Evolutionary conservation across 2,329 filamentous ascomycete species (phyloP).

Genomic region (Pseudonectria foliicola): DNA sequence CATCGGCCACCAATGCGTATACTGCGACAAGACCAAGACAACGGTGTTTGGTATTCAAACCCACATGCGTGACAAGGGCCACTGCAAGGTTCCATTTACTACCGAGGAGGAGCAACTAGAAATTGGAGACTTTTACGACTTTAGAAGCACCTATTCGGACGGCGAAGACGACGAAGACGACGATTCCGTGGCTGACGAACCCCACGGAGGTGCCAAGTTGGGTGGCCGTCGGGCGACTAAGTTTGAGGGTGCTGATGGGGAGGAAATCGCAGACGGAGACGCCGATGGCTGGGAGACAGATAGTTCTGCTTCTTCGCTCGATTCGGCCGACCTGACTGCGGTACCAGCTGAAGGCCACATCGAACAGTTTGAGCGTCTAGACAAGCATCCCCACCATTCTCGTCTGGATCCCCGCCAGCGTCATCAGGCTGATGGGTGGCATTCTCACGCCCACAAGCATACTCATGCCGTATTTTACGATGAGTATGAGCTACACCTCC

Average conservation of each 20-base stretch:
- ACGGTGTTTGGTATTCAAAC: constrained; percentile 79
- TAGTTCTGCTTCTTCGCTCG: constrained; percentile 78
- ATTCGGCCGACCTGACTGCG: constrained; percentile 74
- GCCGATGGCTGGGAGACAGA: constrained; percentile 95
- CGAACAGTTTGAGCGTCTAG: constrained; percentile 65
- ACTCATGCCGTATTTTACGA: constrained; percentile 76
- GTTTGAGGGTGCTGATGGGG: constrained; percentile 43
- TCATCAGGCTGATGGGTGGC: constrained; percentile 68
- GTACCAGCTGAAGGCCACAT: constrained; percentile 68
- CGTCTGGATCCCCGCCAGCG: constrained; percentile 64
- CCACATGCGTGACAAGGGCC: constrained; percentile 94
- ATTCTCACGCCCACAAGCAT: constrained; percentile 73
- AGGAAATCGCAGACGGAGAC: constrained; percentile 44
- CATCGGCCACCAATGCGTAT: constrained; percentile 76
- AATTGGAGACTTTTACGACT: constrained; percentile 95
- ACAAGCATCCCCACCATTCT: constrained; percentile 69
- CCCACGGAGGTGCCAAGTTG: constrained; percentile 59
- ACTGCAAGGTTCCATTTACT: constrained; percentile 93
- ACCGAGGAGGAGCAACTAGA: constrained; percentile 86
- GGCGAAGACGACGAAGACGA: constrained; percentile 57
- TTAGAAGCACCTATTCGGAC: constrained; percentile 91
- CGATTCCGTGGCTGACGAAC: constrained; percentile 32
- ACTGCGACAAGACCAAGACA: constrained; percentile 76
- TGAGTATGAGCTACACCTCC: constrained; percentile 89
- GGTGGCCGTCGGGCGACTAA: constrained; percentile 52